These are phyloP conservation scores for Gymnopilus junonius DNA, from an alignment of 768 basidiomycete species.

Conservation along the genomic window DNA sequence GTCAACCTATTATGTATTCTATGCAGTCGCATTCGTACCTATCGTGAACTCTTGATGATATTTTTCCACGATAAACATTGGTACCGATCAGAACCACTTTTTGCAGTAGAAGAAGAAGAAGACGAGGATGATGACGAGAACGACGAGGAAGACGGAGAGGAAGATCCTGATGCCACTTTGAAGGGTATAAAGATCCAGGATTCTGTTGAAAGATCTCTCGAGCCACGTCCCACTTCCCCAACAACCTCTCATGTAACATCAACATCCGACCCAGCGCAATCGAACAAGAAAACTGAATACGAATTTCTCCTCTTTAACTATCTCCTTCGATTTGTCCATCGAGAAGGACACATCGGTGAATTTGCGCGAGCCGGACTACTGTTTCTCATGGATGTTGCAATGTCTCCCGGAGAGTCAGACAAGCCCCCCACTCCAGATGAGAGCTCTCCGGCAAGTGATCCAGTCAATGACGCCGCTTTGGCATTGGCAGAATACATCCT, in stretches of 20 bases:
- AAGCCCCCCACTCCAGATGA: constrained; percentile 45
- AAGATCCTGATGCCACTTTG: constrained; percentile 36
- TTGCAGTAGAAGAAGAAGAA: constrained; percentile 76
- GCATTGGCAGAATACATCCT: constrained; percentile 92
- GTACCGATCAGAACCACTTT: constrained; percentile 77
- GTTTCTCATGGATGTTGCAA: constrained; percentile 96
- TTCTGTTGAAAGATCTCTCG: constrained; percentile 6
- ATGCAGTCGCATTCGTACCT: constrained; percentile 89
- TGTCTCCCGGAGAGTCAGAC: constrained; percentile 71
- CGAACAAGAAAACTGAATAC: constrained; percentile 78
- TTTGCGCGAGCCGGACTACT: constrained; percentile 90
- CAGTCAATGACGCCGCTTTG: constrained; percentile 82
- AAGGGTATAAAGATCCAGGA: constrained; percentile 21
- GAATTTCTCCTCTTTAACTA: constrained; percentile 97
- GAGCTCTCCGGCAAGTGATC: constrained; percentile 48
- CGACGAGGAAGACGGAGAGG: constrained; percentile 49
- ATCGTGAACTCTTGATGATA: constrained; percentile 91
- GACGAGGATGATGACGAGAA: constrained; percentile 66
- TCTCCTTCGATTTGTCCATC: constrained; percentile 91
- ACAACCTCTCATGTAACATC: constrained; percentile 63
- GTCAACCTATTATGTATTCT: constrained; percentile 91
- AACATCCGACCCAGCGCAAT: constrained; percentile 48
- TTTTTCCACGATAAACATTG: constrained; percentile 97
- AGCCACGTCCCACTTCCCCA: constrained; percentile 51
- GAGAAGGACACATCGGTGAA: constrained; percentile 93